Conservation (phyloP, 164 flowering plant genomes). For the Magnolia officinalis region DNA sequence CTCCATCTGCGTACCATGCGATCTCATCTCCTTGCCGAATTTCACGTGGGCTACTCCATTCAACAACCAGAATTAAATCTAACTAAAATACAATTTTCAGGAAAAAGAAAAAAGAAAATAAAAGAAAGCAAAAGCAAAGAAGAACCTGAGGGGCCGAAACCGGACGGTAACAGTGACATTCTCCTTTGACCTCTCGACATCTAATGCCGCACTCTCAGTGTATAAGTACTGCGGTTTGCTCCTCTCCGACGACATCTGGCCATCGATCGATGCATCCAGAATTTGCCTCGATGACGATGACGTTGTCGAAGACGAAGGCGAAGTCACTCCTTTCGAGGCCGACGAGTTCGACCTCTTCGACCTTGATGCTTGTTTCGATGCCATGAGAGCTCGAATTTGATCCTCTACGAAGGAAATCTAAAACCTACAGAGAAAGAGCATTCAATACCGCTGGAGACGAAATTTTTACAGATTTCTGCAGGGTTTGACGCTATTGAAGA, state of each 20-base stretch:
- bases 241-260: constrained; percentile 44
- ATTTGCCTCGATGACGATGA: constrained; percentile 52
- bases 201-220: constrained; percentile 42
- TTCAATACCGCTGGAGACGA: neutral
- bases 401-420: neutral
- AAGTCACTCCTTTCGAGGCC: constrained; percentile 36
- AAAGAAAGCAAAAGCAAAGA: neutral
- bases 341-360: constrained; percentile 35
- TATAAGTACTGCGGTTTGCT: constrained; percentile 52
- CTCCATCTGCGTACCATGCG: constrained; percentile 99
- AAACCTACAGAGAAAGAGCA: constrained; percentile 1
- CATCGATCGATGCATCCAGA: constrained; percentile 51
- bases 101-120: neutral
- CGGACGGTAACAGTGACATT: constrained; percentile 95
- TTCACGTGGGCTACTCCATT: constrained; percentile 67
- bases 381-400: constrained; percentile 33
- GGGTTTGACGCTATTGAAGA: neutral
- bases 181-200: constrained; percentile 60
- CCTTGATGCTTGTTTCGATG: constrained; percentile 47
- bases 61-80: constrained; percentile 7
- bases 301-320: constrained; percentile 60
- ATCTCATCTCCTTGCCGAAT: constrained; percentile 95
- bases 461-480: neutral
- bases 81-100: neutral
- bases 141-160: constrained; percentile 91